These are phyloP conservation scores for Talaromyces marneffei DNA, from an alignment of 2,329 filamentous ascomycete genomes.

Conservation along the genomic window DNA sequence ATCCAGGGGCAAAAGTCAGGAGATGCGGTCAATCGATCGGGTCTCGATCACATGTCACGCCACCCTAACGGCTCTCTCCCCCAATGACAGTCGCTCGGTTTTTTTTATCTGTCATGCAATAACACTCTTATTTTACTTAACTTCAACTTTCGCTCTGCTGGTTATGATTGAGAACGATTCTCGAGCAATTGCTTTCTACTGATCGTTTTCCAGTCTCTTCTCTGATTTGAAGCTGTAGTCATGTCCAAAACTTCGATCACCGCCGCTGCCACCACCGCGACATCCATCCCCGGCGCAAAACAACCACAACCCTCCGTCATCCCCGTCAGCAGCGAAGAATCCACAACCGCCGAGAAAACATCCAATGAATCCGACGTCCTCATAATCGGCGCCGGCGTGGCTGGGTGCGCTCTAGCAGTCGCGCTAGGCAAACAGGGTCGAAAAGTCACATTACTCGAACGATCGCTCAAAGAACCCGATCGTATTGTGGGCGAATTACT, in stretches of 20 bases:
- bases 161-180: background rate
- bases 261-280: slow-evolving; percentile 22
- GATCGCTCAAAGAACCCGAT: slow-evolving; percentile 84
- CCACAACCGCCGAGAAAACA: background rate
- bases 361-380: slow-evolving; percentile 67
- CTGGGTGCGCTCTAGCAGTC: slow-evolving; percentile 80
- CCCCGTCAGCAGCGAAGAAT: background rate
- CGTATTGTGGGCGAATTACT: slow-evolving; percentile 93
- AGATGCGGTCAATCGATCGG: background rate
- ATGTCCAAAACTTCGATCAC: slow-evolving; percentile 8
- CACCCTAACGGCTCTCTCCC: slow-evolving; percentile 2
- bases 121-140: background rate
- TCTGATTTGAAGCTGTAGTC: background rate
- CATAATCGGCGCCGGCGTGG: slow-evolving; percentile 83
- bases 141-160: background rate
- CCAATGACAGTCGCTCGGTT: background rate
- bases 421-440: slow-evolving; percentile 83
- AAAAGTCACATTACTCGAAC: slow-evolving; percentile 83
- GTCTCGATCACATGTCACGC: slow-evolving; percentile 14
- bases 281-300: background rate
- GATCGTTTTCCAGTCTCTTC: background rate
- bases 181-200: background rate
- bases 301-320: slow-evolving; percentile 8
- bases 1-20: background rate
- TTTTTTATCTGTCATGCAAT: background rate